These are phyloP conservation scores for Papiliotrema flavescens DNA, from an alignment of 1,284 basidiomycete species.

Conservation along the genomic window DNA sequence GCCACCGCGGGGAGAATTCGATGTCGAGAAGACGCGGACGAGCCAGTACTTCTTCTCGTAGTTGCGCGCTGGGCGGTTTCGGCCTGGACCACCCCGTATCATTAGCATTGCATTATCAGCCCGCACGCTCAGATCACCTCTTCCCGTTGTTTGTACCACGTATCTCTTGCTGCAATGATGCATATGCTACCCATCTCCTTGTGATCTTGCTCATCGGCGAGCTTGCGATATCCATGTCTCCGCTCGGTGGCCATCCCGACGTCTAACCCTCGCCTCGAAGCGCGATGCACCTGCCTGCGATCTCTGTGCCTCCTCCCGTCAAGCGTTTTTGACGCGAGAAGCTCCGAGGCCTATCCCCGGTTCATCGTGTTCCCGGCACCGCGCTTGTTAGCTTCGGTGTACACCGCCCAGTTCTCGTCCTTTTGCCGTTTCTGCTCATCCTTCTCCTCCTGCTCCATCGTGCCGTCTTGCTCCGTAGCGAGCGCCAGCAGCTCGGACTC, in stretches of 20 bases:
- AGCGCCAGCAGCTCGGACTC: conserved; percentile 70
- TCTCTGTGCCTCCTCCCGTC: neutral
- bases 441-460: conserved; percentile 63
- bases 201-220: no score
- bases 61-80: conserved; percentile 3
- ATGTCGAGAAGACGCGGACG: conserved; percentile 76
- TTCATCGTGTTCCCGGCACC: conserved; percentile 96
- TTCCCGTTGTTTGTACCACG: no score
- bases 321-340: no score
- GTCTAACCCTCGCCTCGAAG: no score
- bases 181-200: no score
- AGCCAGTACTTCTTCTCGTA: conserved; percentile 80
- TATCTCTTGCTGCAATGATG: no score
- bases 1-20: conserved; percentile 82
- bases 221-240: no score
- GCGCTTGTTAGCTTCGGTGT: conserved; percentile 71
- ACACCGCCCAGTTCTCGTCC: conserved; percentile 82
- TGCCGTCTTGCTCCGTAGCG: conserved; percentile 81
- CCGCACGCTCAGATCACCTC: no score
- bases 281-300: neutral
- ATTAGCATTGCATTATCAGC: neutral
- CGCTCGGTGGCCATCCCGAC: no score
- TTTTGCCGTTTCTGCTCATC: conserved; percentile 72
- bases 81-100: neutral
- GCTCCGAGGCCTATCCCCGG: conserved; percentile 57